These are phyloP conservation scores for Rhypophila decipiens DNA, from an alignment of 495 filamentous ascomycete species.

Conservation along the genomic window DNA sequence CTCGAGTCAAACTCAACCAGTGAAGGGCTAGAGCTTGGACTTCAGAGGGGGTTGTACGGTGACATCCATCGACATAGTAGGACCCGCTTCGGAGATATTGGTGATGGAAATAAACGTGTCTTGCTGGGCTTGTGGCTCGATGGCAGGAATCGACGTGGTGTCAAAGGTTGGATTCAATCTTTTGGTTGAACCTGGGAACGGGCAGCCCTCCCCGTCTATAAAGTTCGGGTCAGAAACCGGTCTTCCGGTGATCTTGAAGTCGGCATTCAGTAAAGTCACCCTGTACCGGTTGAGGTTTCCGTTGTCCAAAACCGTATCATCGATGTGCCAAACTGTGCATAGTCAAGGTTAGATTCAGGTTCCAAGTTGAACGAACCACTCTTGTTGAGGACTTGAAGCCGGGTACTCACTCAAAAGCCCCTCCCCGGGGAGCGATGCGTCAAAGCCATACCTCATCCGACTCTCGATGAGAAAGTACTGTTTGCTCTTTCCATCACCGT, in stretches of 20 bases:
- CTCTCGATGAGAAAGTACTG: constrained; percentile 12
- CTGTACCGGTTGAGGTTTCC: background rate
- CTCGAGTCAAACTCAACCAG: no score
- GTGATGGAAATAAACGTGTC: background rate
- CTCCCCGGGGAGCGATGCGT: background rate
- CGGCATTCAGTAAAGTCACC: background rate
- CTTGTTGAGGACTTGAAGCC: no score
- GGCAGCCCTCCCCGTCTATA: background rate
- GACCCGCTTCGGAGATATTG: background rate
- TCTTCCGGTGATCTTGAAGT: background rate
- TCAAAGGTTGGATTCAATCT: background rate
- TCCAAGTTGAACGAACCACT: no score
- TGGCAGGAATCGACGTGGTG: background rate
- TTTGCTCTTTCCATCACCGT: background rate
- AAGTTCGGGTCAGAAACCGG: background rate
- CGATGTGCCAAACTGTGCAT: background rate
- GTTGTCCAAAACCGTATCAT: background rate
- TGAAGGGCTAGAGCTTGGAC: background rate
- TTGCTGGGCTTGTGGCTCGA: background rate
- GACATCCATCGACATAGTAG: background rate
- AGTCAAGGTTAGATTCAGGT: no score
- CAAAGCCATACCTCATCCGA: background rate
- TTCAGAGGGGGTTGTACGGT: background rate
- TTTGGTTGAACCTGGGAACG: background rate
- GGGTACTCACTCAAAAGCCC: background rate